Conservation (phyloP, 441 rosid species). For the Melastoma candidum region DNA sequence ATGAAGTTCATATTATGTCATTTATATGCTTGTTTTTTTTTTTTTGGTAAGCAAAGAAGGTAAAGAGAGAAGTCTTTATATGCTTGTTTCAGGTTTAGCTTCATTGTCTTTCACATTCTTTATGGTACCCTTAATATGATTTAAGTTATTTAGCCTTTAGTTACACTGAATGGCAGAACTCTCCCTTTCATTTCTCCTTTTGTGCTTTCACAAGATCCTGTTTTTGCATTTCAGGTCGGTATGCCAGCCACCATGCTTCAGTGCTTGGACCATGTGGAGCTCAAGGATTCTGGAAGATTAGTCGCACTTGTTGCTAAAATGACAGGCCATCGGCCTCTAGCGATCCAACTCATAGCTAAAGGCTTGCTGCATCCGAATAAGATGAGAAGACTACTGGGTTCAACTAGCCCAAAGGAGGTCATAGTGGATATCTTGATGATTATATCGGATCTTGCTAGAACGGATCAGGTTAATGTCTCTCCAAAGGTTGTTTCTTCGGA, state of each 20-base stretch:
- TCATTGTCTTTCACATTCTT: too few relatives aligned
- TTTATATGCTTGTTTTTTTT: too few relatives aligned
- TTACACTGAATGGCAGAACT: too few relatives aligned
- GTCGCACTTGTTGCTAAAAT: slow-evolving; percentile 95
- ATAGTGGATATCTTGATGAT: slow-evolving; percentile 81
- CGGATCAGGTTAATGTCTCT: slow-evolving; percentile 71
- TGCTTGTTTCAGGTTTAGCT: too few relatives aligned
- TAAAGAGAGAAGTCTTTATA: too few relatives aligned
- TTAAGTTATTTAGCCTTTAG: too few relatives aligned
- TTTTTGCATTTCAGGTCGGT: slow-evolving; percentile 53
- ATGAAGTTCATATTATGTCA: too few relatives aligned
- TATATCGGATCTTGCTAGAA: slow-evolving; percentile 84
- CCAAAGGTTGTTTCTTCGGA: too few relatives aligned
- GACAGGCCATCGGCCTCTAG: slow-evolving; percentile 68
- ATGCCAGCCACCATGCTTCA: slow-evolving; percentile 57
- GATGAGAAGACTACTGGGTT: slow-evolving; percentile 62
- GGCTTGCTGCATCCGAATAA: slow-evolving; percentile 75
- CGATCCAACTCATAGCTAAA: slow-evolving; percentile 73
- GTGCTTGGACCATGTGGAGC: slow-evolving; percentile 74
- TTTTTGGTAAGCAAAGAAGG: too few relatives aligned
- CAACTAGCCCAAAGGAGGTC: slow-evolving; percentile 71
- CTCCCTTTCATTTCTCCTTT: too few relatives aligned
- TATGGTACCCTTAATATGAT: too few relatives aligned
- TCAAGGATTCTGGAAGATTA: slow-evolving; percentile 70
- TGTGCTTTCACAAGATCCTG: background rate